Evolutionary conservation across 345 rosid genomes (phyloP), one percentile per base, ranked within the genome.

Genomic region (Schrenkiella parvula): DNA sequence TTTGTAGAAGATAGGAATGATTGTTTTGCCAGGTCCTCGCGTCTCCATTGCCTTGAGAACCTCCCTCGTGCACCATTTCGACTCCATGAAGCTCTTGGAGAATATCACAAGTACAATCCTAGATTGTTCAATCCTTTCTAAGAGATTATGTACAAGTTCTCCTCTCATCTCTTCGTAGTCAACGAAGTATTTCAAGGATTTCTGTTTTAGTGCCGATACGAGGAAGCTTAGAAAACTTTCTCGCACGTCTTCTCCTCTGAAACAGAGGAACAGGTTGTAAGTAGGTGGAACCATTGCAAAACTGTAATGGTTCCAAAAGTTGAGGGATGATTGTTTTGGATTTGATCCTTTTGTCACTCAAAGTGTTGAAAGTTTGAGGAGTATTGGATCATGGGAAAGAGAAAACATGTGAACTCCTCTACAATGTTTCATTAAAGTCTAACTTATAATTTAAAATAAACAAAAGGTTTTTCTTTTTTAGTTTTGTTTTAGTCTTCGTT

Each of bases 21-120:
- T 55, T 1, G 39, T 55, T 59, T 51, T 41, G 5, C 37, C 22
- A 6, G 70, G 34, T 18, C 60, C 58, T 12, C 12, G 58, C 38
- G 21, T 51, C 14, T 62, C 31, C 1, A 18, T 31, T 8, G 42
- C 61, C 38, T 75, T 22, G 4, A 58, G 38, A 1, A 75, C 63
- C 42, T 75, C 79, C 11, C 51, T 38, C 21, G 52, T 58, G 63
- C 79, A 74, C 73, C 78, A 74, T 0, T 13, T 48, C 9, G 73
- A 74, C 6, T 62, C 31, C 51, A 63, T 38, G 29, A 23, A 66
- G 8, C 66, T 17, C 29, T 38, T 2, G 2, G 78, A 74, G 23
- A 74, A 59, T 42, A 75, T 53, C 13, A 75, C 23, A 7, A 75
- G 37, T 1, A 64, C 64, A 19, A 75, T 0, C 12, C 23, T 39